These are phyloP conservation scores for Vicia villosa DNA, from an alignment of 306 rosid genomes.

Conservation along the genomic window DNA sequence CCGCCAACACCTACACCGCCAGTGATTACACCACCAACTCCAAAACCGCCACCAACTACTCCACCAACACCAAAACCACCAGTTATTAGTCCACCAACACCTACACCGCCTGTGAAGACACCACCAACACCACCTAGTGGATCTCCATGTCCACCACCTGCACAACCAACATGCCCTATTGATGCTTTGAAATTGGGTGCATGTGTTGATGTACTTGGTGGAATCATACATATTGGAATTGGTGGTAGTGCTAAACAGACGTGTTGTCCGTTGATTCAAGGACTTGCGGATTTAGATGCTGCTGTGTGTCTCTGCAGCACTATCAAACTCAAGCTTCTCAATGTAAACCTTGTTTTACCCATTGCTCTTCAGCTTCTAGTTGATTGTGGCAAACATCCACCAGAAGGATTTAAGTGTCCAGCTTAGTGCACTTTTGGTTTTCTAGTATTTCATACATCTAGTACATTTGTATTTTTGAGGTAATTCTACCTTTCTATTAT, in stretches of 20 bases:
- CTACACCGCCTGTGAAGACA: too few species aligned
- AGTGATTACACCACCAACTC: too few species aligned
- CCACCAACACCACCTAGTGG: slow-evolving; percentile 34
- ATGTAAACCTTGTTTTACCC: slow-evolving; percentile 66
- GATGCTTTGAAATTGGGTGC: slow-evolving; percentile 71
- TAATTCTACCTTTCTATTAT: not conserved
- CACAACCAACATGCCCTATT: slow-evolving; percentile 63
- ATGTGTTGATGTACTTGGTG: slow-evolving; percentile 85
- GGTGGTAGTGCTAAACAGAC: slow-evolving; percentile 67
- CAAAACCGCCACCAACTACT: too few species aligned
- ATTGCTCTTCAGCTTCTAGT: slow-evolving; percentile 82
- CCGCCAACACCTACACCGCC: too few species aligned
- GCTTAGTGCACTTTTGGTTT: slow-evolving; percentile 20
- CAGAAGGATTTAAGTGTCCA: slow-evolving; percentile 66
- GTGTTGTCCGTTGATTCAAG: slow-evolving; percentile 79
- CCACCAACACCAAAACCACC: too few species aligned
- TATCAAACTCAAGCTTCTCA: slow-evolving; percentile 72
- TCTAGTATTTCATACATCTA: slow-evolving; percentile 4
- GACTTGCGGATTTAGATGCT: slow-evolving; percentile 80
- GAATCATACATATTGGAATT: slow-evolving; percentile 80
- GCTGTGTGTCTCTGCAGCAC: slow-evolving; percentile 90
- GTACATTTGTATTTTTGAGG: not conserved
- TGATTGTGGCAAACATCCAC: slow-evolving; percentile 91
- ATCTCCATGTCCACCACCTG: slow-evolving; percentile 57
- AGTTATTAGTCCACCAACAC: too few species aligned